These are phyloP conservation scores for Citrus trifoliata DNA, from an alignment of 345 rosid genomes.

Conservation along the genomic window DNA sequence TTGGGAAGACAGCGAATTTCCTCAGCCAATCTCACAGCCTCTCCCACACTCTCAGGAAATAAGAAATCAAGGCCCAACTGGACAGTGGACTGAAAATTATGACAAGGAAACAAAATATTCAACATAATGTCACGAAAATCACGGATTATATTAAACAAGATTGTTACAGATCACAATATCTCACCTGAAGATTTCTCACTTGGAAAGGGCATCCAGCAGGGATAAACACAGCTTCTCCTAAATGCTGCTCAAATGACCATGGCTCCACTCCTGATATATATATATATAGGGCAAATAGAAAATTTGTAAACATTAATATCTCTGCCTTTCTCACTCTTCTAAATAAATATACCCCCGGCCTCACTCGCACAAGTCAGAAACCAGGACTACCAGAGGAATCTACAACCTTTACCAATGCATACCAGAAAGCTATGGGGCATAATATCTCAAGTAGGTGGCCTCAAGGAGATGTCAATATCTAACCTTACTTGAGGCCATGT, in stretches of 20 bases:
- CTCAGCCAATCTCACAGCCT: constrained; percentile 72
- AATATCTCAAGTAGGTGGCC: not conserved
- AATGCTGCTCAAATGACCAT: constrained; percentile 78
- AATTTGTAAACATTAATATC: not conserved
- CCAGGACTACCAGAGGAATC: not conserved
- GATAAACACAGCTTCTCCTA: constrained; percentile 82
- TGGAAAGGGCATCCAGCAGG: constrained; percentile 99
- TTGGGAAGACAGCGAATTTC: constrained; percentile 83
- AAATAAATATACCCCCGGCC: not conserved
- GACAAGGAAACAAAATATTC: constrained; percentile 3
- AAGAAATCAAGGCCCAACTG: constrained; percentile 90
- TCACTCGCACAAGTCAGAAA: not conserved
- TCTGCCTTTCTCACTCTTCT: no score
- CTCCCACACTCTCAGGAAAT: constrained; percentile 87
- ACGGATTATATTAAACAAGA: not conserved
- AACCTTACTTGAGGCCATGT: not conserved
- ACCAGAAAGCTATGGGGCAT: not conserved
- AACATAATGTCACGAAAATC: not conserved
- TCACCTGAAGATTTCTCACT: constrained; percentile 72
- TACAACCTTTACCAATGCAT: no score
- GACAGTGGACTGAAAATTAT: constrained; percentile 72
- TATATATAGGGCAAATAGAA: not conserved
- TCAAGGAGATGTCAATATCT: not conserved
- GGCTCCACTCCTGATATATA: constrained; percentile 76
- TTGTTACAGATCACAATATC: constrained; percentile 1